Conservation (phyloP, 2,329 filamentous ascomycete species). For the Fusarium pseudoanthophilum region DNA sequence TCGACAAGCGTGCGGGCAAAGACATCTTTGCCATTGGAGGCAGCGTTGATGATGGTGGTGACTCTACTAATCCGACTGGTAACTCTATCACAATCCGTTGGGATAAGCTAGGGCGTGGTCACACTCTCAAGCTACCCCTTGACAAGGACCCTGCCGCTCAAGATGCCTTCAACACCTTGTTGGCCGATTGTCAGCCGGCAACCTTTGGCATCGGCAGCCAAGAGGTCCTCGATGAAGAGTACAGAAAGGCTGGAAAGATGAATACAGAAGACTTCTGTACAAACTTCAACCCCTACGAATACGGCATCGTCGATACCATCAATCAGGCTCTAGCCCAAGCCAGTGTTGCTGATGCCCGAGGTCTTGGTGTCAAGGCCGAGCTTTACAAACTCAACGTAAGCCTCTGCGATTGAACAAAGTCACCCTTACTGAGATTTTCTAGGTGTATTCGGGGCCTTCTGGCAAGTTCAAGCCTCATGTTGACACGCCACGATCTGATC, state of each 20-base stretch:
- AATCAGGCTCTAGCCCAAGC: conserved; percentile 57
- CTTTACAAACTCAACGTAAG: conserved; percentile 67
- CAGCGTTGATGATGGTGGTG: background rate
- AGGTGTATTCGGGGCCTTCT: conserved; percentile 63
- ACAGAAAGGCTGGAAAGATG: conserved; percentile 65
- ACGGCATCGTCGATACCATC: conserved; percentile 63
- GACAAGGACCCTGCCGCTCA: background rate
- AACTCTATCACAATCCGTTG: background rate
- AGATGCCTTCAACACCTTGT: background rate
- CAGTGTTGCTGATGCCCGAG: background rate
- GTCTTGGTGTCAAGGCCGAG: conserved; percentile 58
- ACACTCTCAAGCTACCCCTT: background rate
- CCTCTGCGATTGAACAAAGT: accelerated
- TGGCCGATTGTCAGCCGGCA: conserved; percentile 50
- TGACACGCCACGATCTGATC: conserved; percentile 61
- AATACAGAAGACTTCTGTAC: conserved; percentile 58
- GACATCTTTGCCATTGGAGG: conserved; percentile 24
- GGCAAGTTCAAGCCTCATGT: conserved; percentile 63
- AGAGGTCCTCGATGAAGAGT: conserved; percentile 62
- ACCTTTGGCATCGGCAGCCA: conserved; percentile 59
- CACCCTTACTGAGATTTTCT: accelerated
- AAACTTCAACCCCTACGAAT: conserved; percentile 62
- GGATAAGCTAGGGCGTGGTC: background rate
- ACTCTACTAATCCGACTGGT: accelerated
- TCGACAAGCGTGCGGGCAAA: background rate